phyloP scores from a whole-genome alignment of 257 asterid genomes.

The Solanum piurae region DNA sequence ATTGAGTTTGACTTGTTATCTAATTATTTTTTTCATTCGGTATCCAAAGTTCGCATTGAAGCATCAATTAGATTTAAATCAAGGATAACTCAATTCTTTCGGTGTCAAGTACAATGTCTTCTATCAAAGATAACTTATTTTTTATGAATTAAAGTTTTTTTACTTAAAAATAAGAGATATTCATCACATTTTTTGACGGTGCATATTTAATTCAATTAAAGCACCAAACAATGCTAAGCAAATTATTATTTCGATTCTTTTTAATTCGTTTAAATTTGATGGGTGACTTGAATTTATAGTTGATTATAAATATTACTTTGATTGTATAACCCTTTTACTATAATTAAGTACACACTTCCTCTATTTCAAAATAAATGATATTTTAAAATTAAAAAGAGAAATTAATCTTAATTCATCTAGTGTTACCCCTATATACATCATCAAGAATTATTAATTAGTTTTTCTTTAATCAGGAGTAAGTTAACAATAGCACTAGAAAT shows the following conservation, averaged over 20 bases:
- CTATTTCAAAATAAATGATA: too few species aligned
- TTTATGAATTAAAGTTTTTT: too few species aligned
- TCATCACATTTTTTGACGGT: too few species aligned
- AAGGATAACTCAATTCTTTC: too few species aligned
- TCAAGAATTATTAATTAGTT: background rate
- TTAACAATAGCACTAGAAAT: too few species aligned
- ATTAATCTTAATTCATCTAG: background rate
- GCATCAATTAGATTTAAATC: too few species aligned
- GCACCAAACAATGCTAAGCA: background rate
- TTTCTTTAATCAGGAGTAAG: background rate
- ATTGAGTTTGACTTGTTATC: background rate
- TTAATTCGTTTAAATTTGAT: background rate
- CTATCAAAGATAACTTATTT: too few species aligned
- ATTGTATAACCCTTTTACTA: background rate
- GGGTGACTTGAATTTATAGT: background rate
- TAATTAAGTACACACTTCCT: too few species aligned
- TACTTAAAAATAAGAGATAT: too few species aligned
- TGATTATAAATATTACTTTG: too few species aligned
- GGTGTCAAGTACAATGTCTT: background rate
- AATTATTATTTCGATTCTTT: too few species aligned
- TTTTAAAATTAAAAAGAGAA: background rate
- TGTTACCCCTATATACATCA: background rate
- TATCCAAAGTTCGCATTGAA: accelerated
- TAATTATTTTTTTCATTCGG: accelerated
- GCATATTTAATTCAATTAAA: too few species aligned